A percentile compares a stretch with the other conserved stretches of the same genome.
Conservation (phyloP, 2,329 filamentous ascomycete species). For the Geosmithia flava region DNA sequence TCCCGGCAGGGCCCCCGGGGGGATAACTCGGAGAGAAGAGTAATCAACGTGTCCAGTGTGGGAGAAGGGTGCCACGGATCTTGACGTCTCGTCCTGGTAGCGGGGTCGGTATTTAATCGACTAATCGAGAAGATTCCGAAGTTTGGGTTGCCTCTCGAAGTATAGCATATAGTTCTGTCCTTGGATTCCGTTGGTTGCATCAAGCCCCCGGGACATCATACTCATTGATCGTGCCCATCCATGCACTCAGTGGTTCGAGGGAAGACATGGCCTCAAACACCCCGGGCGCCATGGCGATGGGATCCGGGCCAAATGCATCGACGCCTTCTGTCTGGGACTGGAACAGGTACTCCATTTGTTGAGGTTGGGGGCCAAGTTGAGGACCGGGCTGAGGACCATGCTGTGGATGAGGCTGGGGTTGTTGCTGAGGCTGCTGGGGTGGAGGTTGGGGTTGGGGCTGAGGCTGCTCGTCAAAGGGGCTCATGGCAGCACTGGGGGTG, state of each 20-base stretch:
- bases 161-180: neutral
- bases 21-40: too few species aligned
- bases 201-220: neutral
- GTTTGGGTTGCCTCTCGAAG: too few species aligned
- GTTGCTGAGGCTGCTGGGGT: neutral
- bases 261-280: constrained; percentile 11
- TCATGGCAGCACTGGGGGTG: neutral
- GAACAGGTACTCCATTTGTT: neutral
- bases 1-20: too few species aligned
- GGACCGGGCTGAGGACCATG: neutral
- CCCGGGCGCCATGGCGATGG: constrained; percentile 8
- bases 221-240: constrained; percentile 8
- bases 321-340: constrained; percentile 1
- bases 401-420: neutral
- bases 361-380: neutral
- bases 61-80: neutral
- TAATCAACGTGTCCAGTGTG: neutral
- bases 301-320: constrained; percentile 8
- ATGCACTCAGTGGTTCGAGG: constrained; percentile 10
- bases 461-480: neutral
- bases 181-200: neutral
- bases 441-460: neutral
- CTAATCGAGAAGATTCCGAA: too few species aligned
- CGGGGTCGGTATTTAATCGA: too few species aligned
- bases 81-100: too few species aligned